Conservation (phyloP, 2,329 filamentous ascomycete genomes). For the Paraphoma sp. region DNA sequence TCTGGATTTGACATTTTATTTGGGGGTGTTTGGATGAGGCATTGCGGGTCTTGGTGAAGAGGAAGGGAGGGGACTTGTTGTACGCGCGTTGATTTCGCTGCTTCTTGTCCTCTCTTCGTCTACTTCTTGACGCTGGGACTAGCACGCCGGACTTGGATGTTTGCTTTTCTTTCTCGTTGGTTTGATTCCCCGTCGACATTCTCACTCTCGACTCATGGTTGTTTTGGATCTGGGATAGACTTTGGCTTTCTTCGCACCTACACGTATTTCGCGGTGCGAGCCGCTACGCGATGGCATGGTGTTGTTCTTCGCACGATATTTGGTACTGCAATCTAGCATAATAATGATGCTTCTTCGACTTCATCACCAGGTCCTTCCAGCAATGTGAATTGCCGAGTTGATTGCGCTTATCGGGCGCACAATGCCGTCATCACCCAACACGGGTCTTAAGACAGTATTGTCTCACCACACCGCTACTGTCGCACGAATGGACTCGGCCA, state of each 20-base stretch:
- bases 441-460: not conserved
- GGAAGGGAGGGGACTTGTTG: too few relatives aligned
- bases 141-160: not conserved
- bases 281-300: not conserved
- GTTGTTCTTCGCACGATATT: not conserved
- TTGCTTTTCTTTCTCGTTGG: conserved; percentile 1
- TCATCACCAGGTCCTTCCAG: not conserved
- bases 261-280: not conserved
- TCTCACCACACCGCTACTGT: not conserved
- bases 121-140: too few relatives aligned
- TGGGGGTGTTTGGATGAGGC: not conserved
- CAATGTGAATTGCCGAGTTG: not conserved
- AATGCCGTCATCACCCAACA: too few relatives aligned
- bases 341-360: not conserved
- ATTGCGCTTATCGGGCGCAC: not conserved
- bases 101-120: too few relatives aligned
- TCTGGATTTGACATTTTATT: conserved; percentile 1
- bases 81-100: too few relatives aligned
- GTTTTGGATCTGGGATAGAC: not conserved
- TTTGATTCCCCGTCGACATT: not conserved
- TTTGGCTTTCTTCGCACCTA: not conserved
- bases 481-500: not conserved
- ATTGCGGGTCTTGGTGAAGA: too few relatives aligned
- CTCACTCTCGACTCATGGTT: too few relatives aligned
- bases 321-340: not conserved